Conservation (phyloP, 768 basidiomycete species). For the Phlebiopsis gigantea region DNA sequence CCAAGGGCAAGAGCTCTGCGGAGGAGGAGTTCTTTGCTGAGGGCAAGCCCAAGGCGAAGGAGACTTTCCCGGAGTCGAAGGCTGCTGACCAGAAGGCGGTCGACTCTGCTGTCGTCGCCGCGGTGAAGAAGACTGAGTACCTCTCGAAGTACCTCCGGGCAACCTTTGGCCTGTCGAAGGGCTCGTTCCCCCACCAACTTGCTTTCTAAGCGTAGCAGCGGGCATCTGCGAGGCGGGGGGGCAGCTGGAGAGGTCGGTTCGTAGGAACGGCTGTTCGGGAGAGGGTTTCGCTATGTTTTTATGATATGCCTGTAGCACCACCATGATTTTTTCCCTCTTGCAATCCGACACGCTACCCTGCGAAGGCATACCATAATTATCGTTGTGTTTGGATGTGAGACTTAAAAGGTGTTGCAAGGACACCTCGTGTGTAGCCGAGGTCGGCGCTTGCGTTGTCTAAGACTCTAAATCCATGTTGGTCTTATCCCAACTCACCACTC, state of each 20-base stretch:
- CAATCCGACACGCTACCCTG: constrained; percentile 17
- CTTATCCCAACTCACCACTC: background rate
- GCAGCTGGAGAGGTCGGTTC: constrained; percentile 6
- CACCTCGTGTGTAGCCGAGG: background rate
- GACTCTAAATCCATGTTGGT: constrained; percentile 3
- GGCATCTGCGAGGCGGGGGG: background rate
- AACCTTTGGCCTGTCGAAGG: constrained; percentile 92
- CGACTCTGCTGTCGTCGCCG: constrained; percentile 73
- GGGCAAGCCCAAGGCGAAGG: constrained; percentile 88
- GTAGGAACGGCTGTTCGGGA: background rate
- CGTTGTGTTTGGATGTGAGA: background rate
- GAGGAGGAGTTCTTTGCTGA: constrained; percentile 98
- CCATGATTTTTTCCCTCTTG: constrained; percentile 23
- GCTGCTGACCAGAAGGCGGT: constrained; percentile 87
- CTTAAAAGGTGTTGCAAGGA: background rate
- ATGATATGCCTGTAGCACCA: constrained; percentile 33
- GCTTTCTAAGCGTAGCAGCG: constrained; percentile 53
- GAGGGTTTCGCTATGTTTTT: constrained; percentile 24
- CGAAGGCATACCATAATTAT: constrained; percentile 17
- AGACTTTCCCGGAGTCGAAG: constrained; percentile 80
- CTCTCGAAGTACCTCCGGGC: constrained; percentile 91
- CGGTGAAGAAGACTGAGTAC: constrained; percentile 87
- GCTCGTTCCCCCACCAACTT: constrained; percentile 94
- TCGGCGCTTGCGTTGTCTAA: background rate
- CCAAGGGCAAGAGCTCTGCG: constrained; percentile 69